These are phyloP conservation scores for Syncephalastrum sp. DNA, from an alignment of 371 early-diverging fungal genomes.

Conservation along the genomic window DNA sequence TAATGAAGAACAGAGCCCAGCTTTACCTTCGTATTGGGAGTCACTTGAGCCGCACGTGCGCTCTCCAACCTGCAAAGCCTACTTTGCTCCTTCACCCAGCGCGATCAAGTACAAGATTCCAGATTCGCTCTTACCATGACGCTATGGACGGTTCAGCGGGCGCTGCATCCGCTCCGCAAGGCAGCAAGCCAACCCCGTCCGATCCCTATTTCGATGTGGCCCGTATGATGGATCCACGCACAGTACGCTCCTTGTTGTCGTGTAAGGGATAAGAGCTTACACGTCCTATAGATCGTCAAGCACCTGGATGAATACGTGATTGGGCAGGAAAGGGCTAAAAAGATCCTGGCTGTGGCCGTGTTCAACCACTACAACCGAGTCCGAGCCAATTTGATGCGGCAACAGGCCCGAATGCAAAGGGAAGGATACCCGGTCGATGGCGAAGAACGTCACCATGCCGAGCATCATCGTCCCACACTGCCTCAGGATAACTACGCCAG, in stretches of 20 bases:
- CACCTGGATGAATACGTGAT: conserved; percentile 79
- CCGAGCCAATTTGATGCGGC: conserved; percentile 49
- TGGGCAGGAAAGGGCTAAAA: conserved; percentile 80
- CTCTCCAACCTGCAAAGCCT: too few relatives aligned
- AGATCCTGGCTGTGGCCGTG: conserved; percentile 75
- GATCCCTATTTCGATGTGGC: neutral
- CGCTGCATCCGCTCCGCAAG: too few relatives aligned
- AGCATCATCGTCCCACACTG: conserved; percentile 20
- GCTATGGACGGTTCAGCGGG: too few relatives aligned
- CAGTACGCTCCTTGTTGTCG: conserved; percentile 4
- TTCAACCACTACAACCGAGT: conserved; percentile 80
- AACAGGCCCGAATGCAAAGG: neutral
- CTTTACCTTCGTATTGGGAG: too few relatives aligned
- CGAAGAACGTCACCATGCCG: conserved; percentile 14
- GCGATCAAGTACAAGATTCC: too few relatives aligned
- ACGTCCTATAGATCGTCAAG: conserved; percentile 58
- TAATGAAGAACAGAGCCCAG: too few relatives aligned
- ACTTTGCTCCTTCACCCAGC: too few relatives aligned
- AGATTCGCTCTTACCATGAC: too few relatives aligned
- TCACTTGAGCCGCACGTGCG: too few relatives aligned
- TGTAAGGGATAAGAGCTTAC: neutral
- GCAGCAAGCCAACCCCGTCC: too few relatives aligned
- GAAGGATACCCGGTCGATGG: conserved; percentile 2
- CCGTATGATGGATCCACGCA: conserved; percentile 17
- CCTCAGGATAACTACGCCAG: conserved; percentile 22